A percentile compares a stretch with the other conserved stretches of the same genome.
These are phyloP conservation scores for Dendrocalamus latiflorus DNA, from an alignment of 202 grass and related monocot species.

Conservation along the genomic window DNA sequence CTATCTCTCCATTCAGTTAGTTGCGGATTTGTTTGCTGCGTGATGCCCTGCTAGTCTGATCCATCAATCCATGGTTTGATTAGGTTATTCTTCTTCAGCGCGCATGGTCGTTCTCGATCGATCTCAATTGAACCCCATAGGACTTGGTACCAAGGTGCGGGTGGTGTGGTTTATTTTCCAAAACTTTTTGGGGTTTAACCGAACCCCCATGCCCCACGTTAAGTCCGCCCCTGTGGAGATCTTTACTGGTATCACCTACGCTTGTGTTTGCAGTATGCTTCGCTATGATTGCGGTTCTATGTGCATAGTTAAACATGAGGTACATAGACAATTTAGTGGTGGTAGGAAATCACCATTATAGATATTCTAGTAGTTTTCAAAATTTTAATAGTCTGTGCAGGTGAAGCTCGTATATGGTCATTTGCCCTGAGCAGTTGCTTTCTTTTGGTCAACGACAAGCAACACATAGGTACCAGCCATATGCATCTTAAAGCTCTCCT, in stretches of 20 bases:
- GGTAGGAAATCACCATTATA: neutral
- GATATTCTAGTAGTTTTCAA: neutral
- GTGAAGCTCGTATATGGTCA: neutral
- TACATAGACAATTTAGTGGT: neutral
- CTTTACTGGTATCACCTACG: too few relatives aligned
- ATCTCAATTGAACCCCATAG: neutral
- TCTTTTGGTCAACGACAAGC: neutral
- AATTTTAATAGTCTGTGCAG: neutral
- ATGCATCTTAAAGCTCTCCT: neutral
- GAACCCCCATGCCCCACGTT: too few relatives aligned
- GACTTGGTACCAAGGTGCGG: neutral
- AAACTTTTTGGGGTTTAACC: too few relatives aligned
- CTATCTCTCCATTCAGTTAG: neutral
- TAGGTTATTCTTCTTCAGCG: too few relatives aligned
- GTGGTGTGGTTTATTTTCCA: neutral
- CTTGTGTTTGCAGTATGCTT: too few relatives aligned
- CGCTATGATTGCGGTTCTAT: too few relatives aligned
- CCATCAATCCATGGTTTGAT: too few relatives aligned
- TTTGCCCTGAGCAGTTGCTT: neutral
- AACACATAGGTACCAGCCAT: neutral
- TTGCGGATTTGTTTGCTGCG: neutral
- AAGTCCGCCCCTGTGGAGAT: too few relatives aligned
- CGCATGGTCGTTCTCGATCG: neutral
- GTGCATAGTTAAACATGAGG: neutral
- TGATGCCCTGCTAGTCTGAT: too few relatives aligned